Evolutionary conservation across 2,329 filamentous ascomycete genomes (phyloP).

Genomic region (Sclerotinia borealis): DNA sequence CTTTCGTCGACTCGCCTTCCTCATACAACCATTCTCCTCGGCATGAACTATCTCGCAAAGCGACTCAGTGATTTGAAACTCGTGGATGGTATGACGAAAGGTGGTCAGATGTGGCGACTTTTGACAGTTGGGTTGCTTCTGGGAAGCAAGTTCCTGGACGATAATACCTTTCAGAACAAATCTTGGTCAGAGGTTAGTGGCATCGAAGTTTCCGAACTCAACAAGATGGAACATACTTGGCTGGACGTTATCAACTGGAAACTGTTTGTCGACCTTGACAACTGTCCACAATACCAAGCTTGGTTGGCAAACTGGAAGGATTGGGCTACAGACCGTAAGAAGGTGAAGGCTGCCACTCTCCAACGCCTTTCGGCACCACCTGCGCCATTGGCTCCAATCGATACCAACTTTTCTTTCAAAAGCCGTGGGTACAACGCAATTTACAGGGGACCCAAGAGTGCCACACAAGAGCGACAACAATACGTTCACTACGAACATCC

Average conservation of each 20-base stretch:
- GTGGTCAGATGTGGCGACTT: slow-evolving; percentile 60
- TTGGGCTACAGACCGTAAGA: slow-evolving; percentile 45
- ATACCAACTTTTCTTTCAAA: slow-evolving; percentile 60
- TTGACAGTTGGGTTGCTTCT: slow-evolving; percentile 63
- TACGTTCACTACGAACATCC: slow-evolving; percentile 28
- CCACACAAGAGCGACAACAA: slow-evolving; percentile 28
- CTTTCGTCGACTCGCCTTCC: slow-evolving; percentile 66
- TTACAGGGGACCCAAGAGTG: slow-evolving; percentile 43
- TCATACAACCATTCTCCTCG: slow-evolving; percentile 65
- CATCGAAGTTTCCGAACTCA: slow-evolving; percentile 62
- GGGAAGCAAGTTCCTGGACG: slow-evolving; percentile 71
- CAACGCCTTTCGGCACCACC: slow-evolving; percentile 33
- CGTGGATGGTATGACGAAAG: slow-evolving; percentile 35
- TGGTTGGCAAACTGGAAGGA: slow-evolving; percentile 63
- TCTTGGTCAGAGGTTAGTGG: slow-evolving; percentile 73
- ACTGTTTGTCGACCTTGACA: slow-evolving; percentile 61
- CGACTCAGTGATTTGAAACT: slow-evolving; percentile 53
- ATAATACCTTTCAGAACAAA: slow-evolving; percentile 74
- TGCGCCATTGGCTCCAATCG: slow-evolving; percentile 41
- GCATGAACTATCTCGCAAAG: slow-evolving; percentile 61
- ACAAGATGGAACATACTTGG: slow-evolving; percentile 64
- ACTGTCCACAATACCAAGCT: slow-evolving; percentile 54
- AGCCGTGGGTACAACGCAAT: slow-evolving; percentile 32
- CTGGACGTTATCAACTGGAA: slow-evolving; percentile 60
- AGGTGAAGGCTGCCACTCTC: slow-evolving; percentile 32